Evolutionary conservation across 208 protist genomes (phyloP).

Genomic region (Trypanosoma melophagium): DNA sequence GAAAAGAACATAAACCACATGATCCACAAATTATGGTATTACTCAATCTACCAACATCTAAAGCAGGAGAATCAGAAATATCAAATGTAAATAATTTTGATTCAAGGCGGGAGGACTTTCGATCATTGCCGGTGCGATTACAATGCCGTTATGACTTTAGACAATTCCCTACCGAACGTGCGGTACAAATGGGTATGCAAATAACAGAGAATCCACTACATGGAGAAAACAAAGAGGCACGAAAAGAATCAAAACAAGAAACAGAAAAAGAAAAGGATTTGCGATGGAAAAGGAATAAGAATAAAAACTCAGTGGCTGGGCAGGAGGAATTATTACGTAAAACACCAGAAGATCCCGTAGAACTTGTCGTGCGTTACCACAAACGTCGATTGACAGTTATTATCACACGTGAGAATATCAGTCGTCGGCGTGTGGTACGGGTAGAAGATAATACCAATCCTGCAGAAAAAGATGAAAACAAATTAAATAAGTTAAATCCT

Average conservation of each 20-base stretch:
- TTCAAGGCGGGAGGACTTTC: constrained; percentile 42
- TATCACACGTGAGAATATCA: constrained; percentile 50
- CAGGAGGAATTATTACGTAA: constrained; percentile 28
- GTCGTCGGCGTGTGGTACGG: constrained; percentile 30
- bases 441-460: constrained; percentile 17
- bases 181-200: constrained; percentile 8
- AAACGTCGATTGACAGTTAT: constrained; percentile 57
- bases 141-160: constrained; percentile 74
- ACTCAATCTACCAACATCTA: constrained; percentile 70
- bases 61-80: constrained; percentile 12
- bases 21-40: constrained; percentile 56
- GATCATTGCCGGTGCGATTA: constrained; percentile 38
- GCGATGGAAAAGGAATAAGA: background rate
- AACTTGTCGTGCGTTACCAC: constrained; percentile 80
- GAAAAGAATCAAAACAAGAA: constrained; percentile 9
- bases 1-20: constrained; percentile 40
- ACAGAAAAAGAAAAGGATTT: background rate
- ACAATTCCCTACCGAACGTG: constrained; percentile 37
- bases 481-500: constrained; percentile 2
- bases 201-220: too few relatives aligned
- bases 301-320: constrained; percentile 8
- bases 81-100: constrained; percentile 70
- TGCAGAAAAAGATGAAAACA: constrained; percentile 4
- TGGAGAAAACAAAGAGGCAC: too few relatives aligned
- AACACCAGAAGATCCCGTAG: constrained; percentile 62